Base-by-base conservation (phyloP, 495 filamentous ascomycete genomes). In the Tuber calosporum region DNA sequence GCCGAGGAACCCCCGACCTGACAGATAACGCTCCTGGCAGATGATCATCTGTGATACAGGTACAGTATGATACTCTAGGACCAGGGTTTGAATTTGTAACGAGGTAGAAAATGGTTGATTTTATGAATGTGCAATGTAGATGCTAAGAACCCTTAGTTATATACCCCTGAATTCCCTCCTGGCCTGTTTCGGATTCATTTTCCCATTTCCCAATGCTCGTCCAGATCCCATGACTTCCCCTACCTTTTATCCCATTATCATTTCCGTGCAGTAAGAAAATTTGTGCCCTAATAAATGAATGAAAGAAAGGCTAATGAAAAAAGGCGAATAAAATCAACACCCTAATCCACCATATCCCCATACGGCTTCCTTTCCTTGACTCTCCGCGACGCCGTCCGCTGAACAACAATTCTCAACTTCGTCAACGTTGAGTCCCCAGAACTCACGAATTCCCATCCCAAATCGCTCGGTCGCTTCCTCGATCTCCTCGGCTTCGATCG, bases 401-500 rank as follows among this genome's bases (percentile, higher is more conserved):
- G 69, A 69, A 53, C 84, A 84, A 40, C 85, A 84, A 69, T 83
- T 83, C 80, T 92, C 88, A 75, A 97, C 84, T 58, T 89, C 89
- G 79, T 86, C 86, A 53, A 87, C 83, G 43, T 87, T 83, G 83
- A 91, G 86, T 75, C 85, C 83, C 90, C 91, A 97, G 81, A 97
- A 97, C 34, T 83, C 84, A 69, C 87, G 84, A 67, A 92, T 86
- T 0, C 90, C 94, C 26, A 88, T 84, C 4, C 87, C 88, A 78
- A 96, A 88, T 71, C 90, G 81, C 76, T 86, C 79, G 9, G 87
- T 89, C 67, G 87, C 86, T 19, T 78, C 75, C 34, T 83, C 85
- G 36, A 96, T 85, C 66, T 90, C 88, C 5, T 91, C 88, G 70
- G 90, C 89, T 42, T 87, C 83, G 80, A 92, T 89, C 11, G 93